Evolutionary conservation across 805 yeast species (phyloP), one percentile per base, ranked within the genome.

Genomic region (Danielia reshetovae): DNA sequence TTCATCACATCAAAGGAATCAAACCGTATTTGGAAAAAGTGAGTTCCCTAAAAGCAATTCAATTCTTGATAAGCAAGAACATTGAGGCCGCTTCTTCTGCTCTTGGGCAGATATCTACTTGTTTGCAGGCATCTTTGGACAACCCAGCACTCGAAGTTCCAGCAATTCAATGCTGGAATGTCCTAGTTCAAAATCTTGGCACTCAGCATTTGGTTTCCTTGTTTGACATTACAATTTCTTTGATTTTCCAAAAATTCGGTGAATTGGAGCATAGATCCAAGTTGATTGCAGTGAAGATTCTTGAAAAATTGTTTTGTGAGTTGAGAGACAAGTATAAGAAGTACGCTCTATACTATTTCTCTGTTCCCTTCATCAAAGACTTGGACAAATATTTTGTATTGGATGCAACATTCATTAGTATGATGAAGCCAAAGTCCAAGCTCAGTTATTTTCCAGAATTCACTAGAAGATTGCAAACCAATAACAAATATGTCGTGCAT

Each of bases 101-200:
- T 0, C 58, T 84, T 23, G 94, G 96, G 0, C 97, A 89, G 53
- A 75, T 90, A 4, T 81, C 86, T 39, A 83, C 95, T 2, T 84
- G 95, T 48, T 61, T 90, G 9, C 96, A 87, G 52, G 79, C 88
- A 1, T 81, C 90, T 0, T 58, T 89, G 15, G 88, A 81, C 25
- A 73, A 72, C 13, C 60, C 70, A 0, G 77, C 76, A 16, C 68
- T 88, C 10, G 81, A 81, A 39, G 62, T 62, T 11, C 72, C 73
- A 25, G 76, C 90, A 0, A 60, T 93, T 27, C 64, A 70, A 30
- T 82, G 93, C 36, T 81, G 96, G 82, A 67, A 70, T 33, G 65
- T 69, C 2, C 62, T 90, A 33, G 73, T 85, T 2, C 62, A 68
- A 12, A 67, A 65, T n/a, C 57, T 90, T 12, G 74, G 68, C 10